Evolutionary conservation across 1,284 basidiomycete genomes (phyloP).

Genomic region (Apiotrichum gamsii): DNA sequence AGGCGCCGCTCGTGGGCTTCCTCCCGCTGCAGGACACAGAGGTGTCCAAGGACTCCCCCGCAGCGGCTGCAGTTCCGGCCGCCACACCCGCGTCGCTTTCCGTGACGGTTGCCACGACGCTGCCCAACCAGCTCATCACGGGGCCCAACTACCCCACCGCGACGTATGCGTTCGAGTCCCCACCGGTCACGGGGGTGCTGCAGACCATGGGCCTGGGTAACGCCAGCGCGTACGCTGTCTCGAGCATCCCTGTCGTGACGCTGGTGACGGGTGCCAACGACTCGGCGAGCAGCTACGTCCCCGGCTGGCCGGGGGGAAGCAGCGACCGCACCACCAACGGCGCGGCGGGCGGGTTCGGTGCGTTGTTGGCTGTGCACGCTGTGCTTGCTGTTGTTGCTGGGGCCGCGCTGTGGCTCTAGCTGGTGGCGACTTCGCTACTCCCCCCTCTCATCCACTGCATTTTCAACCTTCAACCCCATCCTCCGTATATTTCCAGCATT

Average conservation of each 20-base stretch:
- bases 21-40: slow-evolving; percentile 20
- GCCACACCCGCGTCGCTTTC: neutral
- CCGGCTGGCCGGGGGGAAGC: no score
- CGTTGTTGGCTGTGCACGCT: no score
- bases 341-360: no score
- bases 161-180: slow-evolving; percentile 59
- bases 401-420: no score
- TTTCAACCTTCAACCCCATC: no score
- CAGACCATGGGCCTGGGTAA: slow-evolving; percentile 31
- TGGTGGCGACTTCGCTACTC: no score
- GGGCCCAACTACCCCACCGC: slow-evolving; percentile 63
- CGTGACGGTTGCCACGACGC: slow-evolving; percentile 58
- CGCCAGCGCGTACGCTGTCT: slow-evolving; percentile 21
- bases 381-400: no score
- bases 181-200: slow-evolving; percentile 41
- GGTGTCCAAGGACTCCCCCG: neutral
- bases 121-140: slow-evolving; percentile 68
- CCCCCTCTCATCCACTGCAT: no score
- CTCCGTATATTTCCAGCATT: no score
- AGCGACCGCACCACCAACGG: no score
- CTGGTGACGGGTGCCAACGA: no score
- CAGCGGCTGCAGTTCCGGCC: slow-evolving; percentile 15
- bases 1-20: slow-evolving; percentile 42
- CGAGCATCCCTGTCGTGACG: slow-evolving; percentile 21
- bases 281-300: no score